Evolutionary conservation across 148 eudicot species (phyloP), one percentile per base, ranked within the genome.

Genomic region (Cornus kousa): DNA sequence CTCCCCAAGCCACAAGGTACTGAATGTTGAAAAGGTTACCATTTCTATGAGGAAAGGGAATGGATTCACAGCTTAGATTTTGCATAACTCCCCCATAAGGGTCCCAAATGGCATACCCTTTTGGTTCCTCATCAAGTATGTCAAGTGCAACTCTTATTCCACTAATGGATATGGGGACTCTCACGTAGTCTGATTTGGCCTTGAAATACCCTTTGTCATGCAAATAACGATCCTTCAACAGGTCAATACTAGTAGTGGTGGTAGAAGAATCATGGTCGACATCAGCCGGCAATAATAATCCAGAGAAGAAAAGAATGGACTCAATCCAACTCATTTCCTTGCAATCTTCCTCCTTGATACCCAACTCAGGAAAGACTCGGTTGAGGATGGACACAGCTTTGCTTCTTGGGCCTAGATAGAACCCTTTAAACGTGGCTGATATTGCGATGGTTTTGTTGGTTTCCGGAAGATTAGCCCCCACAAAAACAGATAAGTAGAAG

Each of bases 311-410:
- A 14, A 87, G 53, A 9, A 90, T 71, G 10, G 90, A 90, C 77
- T 90, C 90, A 12, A 90, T 88, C 91, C 94, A 88, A 68, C 81
- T 84, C 90, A 84, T 88, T 77, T 90, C 91, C 1, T 65, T 22
- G 37, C 85, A 87, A 19, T 88, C 85, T 22, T 53, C 75, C 60
- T 84, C 87, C 35, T 22, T 3, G 5, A 87, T 77, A 2, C 55
- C 74, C 68, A 90, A 24, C 69, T 87, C 86, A 0, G 90, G 89
- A 78, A 90, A 88, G 0, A 4, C 57, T 67, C 14, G 65, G 0
- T 78, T 68, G 0, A 88, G 22, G 24, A 81, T 82, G 5, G 90
- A 79, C 14, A 88, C 43, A 13, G 80, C 84, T 76, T 87, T 79
- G 2, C 62, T 19, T 76, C 71, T 86, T 3, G 82, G 75, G 39